Conservation (phyloP, 768 basidiomycete genomes). For the Mycena floridula region DNA sequence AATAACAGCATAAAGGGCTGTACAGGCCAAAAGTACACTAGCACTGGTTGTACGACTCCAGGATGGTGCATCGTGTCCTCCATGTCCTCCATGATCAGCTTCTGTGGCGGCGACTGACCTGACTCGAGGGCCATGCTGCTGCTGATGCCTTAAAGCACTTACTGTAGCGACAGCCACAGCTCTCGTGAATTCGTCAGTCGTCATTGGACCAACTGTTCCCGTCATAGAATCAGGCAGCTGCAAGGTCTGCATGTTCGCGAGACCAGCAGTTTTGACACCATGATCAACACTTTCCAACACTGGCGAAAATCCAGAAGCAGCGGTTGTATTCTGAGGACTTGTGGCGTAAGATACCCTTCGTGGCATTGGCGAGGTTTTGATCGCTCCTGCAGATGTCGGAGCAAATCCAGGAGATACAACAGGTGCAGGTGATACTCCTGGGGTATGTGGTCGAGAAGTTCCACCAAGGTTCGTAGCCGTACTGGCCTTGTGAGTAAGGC, state of each 20-base stretch:
- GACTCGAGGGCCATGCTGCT: slow-evolving; percentile 37
- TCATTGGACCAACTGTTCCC: slow-evolving; percentile 49
- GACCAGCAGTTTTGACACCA: slow-evolving; percentile 52
- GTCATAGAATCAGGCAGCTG: slow-evolving; percentile 53
- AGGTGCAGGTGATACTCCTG: too few relatives aligned
- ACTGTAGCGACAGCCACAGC: slow-evolving; percentile 95
- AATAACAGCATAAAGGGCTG: slow-evolving; percentile 89
- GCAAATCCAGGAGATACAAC: slow-evolving; percentile 19
- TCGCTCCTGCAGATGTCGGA: background rate
- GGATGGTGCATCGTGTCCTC: slow-evolving; percentile 91
- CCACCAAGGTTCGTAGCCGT: slow-evolving; percentile 27
- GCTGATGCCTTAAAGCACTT: slow-evolving; percentile 80
- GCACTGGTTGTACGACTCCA: slow-evolving; percentile 92
- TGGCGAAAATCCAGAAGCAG: slow-evolving; percentile 43
- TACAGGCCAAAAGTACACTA: slow-evolving; percentile 84
- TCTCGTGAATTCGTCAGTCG: slow-evolving; percentile 85
- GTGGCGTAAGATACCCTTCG: slow-evolving; percentile 55
- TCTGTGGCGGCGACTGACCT: slow-evolving; percentile 33
- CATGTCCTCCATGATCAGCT: slow-evolving; percentile 51
- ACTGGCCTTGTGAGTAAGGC: slow-evolving; percentile 41
- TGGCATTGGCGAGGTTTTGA: slow-evolving; percentile 32
- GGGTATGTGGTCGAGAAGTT: slow-evolving; percentile 32
- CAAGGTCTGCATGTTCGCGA: slow-evolving; percentile 32
- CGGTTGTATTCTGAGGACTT: slow-evolving; percentile 18
- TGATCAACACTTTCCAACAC: slow-evolving; percentile 75